Base-by-base conservation (phyloP, 768 basidiomycete species). In the Agrocybe pediades region DNA sequence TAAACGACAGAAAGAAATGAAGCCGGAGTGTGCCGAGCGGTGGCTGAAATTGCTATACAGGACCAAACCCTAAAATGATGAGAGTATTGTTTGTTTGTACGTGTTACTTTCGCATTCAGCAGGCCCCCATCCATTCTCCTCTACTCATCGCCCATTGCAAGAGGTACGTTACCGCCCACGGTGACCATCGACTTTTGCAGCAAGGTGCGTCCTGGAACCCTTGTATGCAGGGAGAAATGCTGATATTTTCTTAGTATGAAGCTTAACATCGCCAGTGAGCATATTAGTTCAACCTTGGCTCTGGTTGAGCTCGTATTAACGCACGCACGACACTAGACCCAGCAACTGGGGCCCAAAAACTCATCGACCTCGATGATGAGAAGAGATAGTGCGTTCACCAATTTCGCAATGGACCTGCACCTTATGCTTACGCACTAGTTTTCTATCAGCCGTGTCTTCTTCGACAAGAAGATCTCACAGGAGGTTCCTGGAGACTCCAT, bases 321-420 rank as follows among this genome's bases (percentile, higher is more conserved):
- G 36, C 2, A 30, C 45, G 15, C 30, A 46, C 60, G 59, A 60
- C 60, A 53, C 39, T 62, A 93, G 90, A 96, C 83, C 93, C 94
- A 75, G 95, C 95, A 61, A 98, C 95, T 53, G 95, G 95, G 73
- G 88, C 88, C 68, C 95, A 97, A 88, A 98, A 98, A 82, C 85
- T 89, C 72, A 74, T 96, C 80, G 94, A 95, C 69, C 68, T 95
- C 72, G 95, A 96, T 65, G 92, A 96, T 69, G 95, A 96, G 78
- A 87, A 83, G 69, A 81, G 84, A 78, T 88, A 74, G 90, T 91
- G 69, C 68, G 88, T 72, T 20, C 30, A 6, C 19, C 27, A 13
- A 19, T 20, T 24, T 24, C 7, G 30, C 20, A 13, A 25, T 4
- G 33, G 11, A 36, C 3, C 19, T 13, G 20, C 41, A 23, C 30